Base-by-base conservation (phyloP, 208 protist genomes). In the Acanthamoeba lugdunensis region DNA sequence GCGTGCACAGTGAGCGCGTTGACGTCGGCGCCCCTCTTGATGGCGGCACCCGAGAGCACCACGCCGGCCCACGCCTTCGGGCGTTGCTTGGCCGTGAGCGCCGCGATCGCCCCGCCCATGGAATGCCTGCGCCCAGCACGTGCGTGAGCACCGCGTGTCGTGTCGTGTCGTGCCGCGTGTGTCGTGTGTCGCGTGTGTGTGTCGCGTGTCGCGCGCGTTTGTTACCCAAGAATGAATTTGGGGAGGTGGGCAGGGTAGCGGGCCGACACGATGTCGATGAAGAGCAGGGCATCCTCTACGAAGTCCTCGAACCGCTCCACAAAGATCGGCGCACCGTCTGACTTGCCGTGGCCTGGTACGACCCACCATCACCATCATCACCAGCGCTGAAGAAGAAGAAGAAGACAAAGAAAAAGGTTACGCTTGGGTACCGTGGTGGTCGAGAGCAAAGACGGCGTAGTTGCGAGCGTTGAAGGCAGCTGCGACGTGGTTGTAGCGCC, bases 391-490 rank as follows among this genome's bases (percentile, higher is more conserved):
- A 28, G 41, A 23, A 6, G 41, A 30, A 28, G 21, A 90, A 90
- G 33, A 23, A n/a, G n/a, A n/a, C n/a, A n/a, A n/a, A n/a, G n/a
- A n/a, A n/a, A n/a, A n/a, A n/a, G n/a, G n/a, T n/a, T n/a, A n/a
- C n/a, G n/a, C n/a, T n/a, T n/a, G n/a, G n/a, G n/a, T n/a, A n/a
- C n/a, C n/a, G n/a, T 91, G 63, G 41, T 91, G 85, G 63, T 91
- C 85, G 16, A 91, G 63, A 16, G 85, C 85, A n/a, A 77, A 75
- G 61, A 91, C 85, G 37, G 85, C 85, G 85, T 77, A 75, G 37
- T 91, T 8, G 16, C 52, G 85, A 13, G 21, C 33, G 61, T 37
- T 91, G 85, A 91, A 41, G 11, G 52, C 63, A 25, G 54, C 58
- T 5, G 58, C 63, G 61, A 91, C 58, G 37, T 75, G 63, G 30